Conservation (phyloP, 2,329 filamentous ascomycete genomes). For the Teratosphaeria destructans region DNA sequence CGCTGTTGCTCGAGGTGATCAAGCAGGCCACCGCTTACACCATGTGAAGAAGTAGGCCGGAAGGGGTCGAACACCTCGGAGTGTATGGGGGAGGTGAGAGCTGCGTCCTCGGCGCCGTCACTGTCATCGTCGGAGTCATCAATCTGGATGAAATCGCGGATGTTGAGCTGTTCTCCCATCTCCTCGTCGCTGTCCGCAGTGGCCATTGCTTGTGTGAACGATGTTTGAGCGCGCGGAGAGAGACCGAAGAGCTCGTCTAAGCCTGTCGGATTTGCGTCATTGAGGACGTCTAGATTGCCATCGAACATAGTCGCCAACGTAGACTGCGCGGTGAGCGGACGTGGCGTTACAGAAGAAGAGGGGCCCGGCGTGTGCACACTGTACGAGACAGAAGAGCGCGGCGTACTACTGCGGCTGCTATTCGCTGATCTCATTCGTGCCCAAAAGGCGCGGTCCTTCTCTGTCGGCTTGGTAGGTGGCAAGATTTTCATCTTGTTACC, state of each 20-base stretch:
- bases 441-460: constrained; percentile 21
- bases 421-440: constrained; percentile 18
- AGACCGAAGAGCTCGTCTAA: constrained; percentile 31
- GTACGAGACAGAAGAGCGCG: constrained; percentile 16
- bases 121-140: constrained; percentile 16
- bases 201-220: constrained; percentile 42
- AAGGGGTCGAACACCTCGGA: constrained; percentile 11
- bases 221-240: constrained; percentile 36
- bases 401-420: constrained; percentile 21
- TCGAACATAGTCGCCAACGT: constrained; percentile 25
- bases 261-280: constrained; percentile 48
- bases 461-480: constrained; percentile 11
- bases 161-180: constrained; percentile 10
- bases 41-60: constrained; percentile 7
- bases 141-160: constrained; percentile 19
- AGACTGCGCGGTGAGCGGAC: constrained; percentile 24
- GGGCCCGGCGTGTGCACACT: constrained; percentile 9
- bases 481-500: constrained; percentile 11
- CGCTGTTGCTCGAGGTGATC: constrained; percentile 52
- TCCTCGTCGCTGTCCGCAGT: constrained; percentile 11
- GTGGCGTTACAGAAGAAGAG: not conserved
- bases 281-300: constrained; percentile 51
- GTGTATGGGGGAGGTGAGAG: constrained; percentile 26
- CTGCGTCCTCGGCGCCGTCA: constrained; percentile 37
- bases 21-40: constrained; percentile 33